These are phyloP conservation scores for Guadua angustifolia DNA, from an alignment of 176 grass and related monocot species.

Conservation along the genomic window DNA sequence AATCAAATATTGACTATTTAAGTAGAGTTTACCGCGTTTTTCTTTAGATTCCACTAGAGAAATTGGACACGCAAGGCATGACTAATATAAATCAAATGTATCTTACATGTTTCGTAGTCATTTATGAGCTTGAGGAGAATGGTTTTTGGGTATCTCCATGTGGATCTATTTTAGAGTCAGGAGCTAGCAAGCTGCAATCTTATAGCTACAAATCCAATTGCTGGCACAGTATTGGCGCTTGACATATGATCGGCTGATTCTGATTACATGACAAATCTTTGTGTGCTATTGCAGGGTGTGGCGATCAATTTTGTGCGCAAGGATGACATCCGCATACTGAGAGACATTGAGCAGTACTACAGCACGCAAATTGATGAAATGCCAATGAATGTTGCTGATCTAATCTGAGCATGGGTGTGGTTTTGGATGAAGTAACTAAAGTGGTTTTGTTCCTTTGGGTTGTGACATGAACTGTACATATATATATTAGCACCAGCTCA, in stretches of 20 bases:
- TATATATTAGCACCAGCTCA: background rate
- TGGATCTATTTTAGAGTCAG: background rate
- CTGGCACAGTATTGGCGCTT: background rate
- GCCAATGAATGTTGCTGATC: slow-evolving; percentile 98
- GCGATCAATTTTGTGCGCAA: slow-evolving; percentile 97
- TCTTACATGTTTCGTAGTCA: background rate
- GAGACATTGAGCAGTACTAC: slow-evolving; percentile 98
- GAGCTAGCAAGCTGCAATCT: background rate
- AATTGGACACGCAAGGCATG: background rate
- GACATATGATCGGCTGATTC: background rate
- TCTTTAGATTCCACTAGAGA: background rate
- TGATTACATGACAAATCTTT: background rate
- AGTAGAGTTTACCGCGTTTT: background rate
- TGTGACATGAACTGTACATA: slow-evolving; percentile 49
- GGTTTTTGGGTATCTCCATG: background rate
- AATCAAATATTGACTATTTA: background rate
- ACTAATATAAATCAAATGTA: background rate
- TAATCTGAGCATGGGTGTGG: slow-evolving; percentile 59
- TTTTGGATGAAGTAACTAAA: background rate
- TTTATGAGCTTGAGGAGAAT: background rate
- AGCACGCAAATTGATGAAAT: slow-evolving; percentile 99
- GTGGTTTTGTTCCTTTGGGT: slow-evolving; percentile 12
- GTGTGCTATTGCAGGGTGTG: slow-evolving; percentile 65
- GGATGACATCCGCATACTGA: slow-evolving; percentile 93
- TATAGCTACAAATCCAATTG: background rate